Evolutionary conservation across 345 rosid species (phyloP).

Genomic region (Laguncularia racemosa): DNA sequence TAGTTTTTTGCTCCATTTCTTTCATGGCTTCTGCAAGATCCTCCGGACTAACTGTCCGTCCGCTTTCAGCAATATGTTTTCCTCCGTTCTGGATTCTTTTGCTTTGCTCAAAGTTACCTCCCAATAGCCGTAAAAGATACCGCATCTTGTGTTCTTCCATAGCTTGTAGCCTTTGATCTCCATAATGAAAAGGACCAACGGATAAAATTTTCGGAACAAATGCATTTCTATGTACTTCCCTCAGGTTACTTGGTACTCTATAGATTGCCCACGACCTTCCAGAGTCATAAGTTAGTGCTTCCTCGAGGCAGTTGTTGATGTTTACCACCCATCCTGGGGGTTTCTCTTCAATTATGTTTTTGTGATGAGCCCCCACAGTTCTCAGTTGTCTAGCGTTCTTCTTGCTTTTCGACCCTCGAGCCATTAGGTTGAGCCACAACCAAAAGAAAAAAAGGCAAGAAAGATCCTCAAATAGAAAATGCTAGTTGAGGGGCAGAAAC

Average conservation of each 20-base stretch:
- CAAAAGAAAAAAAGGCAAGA: too few species aligned
- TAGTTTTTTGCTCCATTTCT: conserved; percentile 5
- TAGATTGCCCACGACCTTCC: conserved; percentile 12
- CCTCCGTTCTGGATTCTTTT: not conserved
- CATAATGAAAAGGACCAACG: conserved; percentile 6
- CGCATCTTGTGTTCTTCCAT: conserved; percentile 19
- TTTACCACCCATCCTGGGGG: conserved; percentile 8
- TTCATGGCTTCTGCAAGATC: conserved; percentile 9
- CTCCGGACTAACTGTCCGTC: not conserved
- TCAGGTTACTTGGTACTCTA: conserved; percentile 8
- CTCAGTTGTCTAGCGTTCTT: conserved; percentile 7
- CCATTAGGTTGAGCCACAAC: not conserved
- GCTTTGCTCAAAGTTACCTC: conserved; percentile 6
- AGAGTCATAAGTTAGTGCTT: conserved; percentile 3
- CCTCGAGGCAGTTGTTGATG: conserved; percentile 1
- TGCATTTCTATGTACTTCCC: conserved; percentile 5
- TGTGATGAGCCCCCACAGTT: conserved; percentile 1
- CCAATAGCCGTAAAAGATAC: conserved; percentile 5
- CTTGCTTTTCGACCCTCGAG: conserved; percentile 5
- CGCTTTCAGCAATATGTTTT: too few species aligned
- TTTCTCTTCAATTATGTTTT: not conserved
- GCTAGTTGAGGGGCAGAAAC: too few species aligned
- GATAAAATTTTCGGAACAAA: conserved; percentile 10
- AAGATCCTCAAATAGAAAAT: too few species aligned
- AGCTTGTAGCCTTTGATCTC: conserved; percentile 1